phyloP scores from a whole-genome alignment of 768 basidiomycete species.

The Podaxis rugospora region DNA sequence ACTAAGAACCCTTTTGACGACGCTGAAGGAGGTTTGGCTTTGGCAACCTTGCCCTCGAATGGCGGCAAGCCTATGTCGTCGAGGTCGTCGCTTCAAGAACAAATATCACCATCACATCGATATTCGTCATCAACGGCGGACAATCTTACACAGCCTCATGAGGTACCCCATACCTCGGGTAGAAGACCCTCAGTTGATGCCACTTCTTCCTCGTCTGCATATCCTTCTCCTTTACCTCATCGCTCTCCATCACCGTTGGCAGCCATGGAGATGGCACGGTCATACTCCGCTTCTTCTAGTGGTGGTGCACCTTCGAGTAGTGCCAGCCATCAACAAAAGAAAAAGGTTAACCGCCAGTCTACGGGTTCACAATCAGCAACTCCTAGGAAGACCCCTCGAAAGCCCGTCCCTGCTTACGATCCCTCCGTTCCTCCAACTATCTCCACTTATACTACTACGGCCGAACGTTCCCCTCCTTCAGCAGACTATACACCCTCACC shows the following conservation, averaged over 20 bases:
- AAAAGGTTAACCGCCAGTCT: conserved; percentile 24
- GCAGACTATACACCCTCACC: background rate
- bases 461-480: conserved; percentile 2
- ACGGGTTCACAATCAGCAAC: conserved; percentile 8
- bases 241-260: background rate
- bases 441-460: conserved; percentile 1
- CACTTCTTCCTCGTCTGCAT: conserved; percentile 17
- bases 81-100: background rate
- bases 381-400: conserved; percentile 33
- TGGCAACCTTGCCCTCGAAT: conserved; percentile 20
- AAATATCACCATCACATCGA: background rate
- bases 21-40: conserved; percentile 14
- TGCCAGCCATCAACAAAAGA: conserved; percentile 4
- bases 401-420: conserved; percentile 55
- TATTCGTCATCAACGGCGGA: background rate
- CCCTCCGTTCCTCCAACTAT: conserved; percentile 17
- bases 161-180: background rate
- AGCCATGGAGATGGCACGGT: background rate
- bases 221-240: conserved; percentile 13
- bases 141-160: background rate
- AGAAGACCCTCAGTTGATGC: conserved; percentile 22
- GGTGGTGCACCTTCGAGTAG: background rate
- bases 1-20: conserved; percentile 18
- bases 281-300: conserved; percentile 12
- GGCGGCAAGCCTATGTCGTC: conserved; percentile 13